Conservation (phyloP, 2,329 filamentous ascomycete genomes). For the Canariomyces notabilis region DNA sequence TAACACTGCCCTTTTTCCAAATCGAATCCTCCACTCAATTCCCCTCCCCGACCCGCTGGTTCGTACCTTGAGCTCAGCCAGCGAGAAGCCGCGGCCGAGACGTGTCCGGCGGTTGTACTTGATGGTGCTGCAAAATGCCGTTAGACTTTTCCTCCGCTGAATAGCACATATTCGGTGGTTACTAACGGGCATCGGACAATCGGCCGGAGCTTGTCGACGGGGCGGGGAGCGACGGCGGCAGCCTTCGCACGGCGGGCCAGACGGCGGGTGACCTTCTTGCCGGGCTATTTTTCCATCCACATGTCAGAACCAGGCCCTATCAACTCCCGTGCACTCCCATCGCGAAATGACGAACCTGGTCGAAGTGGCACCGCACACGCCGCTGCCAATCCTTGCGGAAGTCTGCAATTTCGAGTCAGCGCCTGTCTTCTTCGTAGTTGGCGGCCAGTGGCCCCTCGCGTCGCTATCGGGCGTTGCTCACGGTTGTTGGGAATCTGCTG, state of each 20-base stretch:
- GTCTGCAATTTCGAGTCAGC: constrained; percentile 54
- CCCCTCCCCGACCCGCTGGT: background rate
- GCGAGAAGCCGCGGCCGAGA: constrained; percentile 94
- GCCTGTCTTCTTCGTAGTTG: constrained; percentile 25
- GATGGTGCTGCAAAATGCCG: constrained; percentile 38
- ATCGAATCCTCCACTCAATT: background rate
- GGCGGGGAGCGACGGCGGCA: constrained; percentile 88
- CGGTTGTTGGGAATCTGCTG: constrained; percentile 96
- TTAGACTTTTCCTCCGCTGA: constrained; percentile 12
- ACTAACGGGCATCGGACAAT: constrained; percentile 82
- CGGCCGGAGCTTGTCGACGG: constrained; percentile 93
- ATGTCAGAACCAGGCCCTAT: constrained; percentile 32
- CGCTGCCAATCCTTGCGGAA: constrained; percentile 99
- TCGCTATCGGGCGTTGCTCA: constrained; percentile 45
- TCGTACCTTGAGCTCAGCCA: constrained; percentile 94
- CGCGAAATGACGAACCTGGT: constrained; percentile 64
- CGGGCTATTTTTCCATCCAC: constrained; percentile 58
- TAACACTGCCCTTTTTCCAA: background rate
- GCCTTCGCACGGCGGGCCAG: constrained; percentile 91
- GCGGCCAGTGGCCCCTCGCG: constrained; percentile 15
- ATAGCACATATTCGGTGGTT: constrained; percentile 1
- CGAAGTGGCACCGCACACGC: constrained; percentile 98
- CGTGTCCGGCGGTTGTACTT: constrained; percentile 99
- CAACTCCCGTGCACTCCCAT: constrained; percentile 20
- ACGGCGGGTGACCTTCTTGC: constrained; percentile 90